phyloP scores from a whole-genome alignment of 345 rosid species.

The Gossypium longicalyx region DNA sequence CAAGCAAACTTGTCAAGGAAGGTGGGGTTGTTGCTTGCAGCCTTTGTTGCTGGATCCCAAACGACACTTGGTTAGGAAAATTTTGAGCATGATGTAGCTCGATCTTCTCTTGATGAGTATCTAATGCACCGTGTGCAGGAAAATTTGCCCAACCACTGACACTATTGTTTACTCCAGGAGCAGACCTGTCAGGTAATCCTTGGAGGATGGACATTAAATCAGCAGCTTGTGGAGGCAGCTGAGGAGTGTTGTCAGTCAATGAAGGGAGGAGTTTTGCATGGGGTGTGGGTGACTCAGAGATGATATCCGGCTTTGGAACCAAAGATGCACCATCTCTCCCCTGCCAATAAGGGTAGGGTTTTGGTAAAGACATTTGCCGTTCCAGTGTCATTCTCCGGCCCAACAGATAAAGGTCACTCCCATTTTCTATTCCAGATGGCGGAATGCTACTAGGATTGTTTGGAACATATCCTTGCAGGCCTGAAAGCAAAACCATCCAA shows the following conservation, averaged over 20 bases:
- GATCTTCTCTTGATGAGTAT: background rate
- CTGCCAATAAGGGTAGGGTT: slow-evolving; percentile 53
- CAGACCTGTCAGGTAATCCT: slow-evolving; percentile 60
- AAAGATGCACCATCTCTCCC: slow-evolving; percentile 62
- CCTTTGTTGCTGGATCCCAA: slow-evolving; percentile 72
- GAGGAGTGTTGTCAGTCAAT: slow-evolving; percentile 34
- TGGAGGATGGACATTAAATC: slow-evolving; percentile 69
- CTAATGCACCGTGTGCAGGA: slow-evolving; percentile 33
- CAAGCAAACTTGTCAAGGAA: slow-evolving; percentile 51
- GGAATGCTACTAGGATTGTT: slow-evolving; percentile 44
- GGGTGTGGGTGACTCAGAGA: background rate
- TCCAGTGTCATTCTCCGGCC: slow-evolving; percentile 77
- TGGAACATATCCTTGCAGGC: slow-evolving; percentile 59
- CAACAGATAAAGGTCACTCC: slow-evolving; percentile 55
- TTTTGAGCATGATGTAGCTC: slow-evolving; percentile 41
- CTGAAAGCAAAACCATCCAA: slow-evolving; percentile 30
- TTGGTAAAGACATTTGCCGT: slow-evolving; percentile 57
- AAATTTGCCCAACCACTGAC: slow-evolving; percentile 59
- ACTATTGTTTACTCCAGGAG: slow-evolving; percentile 45
- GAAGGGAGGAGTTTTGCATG: background rate
- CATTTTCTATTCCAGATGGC: slow-evolving; percentile 52
- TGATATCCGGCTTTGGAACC: slow-evolving; percentile 54
- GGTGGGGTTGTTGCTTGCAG: slow-evolving; percentile 45
- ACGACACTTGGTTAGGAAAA: slow-evolving; percentile 56
- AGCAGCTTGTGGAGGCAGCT: slow-evolving; percentile 59